Base-by-base conservation (phyloP, 2,329 filamentous ascomycete genomes). In the Ampelomyces quisqualis region DNA sequence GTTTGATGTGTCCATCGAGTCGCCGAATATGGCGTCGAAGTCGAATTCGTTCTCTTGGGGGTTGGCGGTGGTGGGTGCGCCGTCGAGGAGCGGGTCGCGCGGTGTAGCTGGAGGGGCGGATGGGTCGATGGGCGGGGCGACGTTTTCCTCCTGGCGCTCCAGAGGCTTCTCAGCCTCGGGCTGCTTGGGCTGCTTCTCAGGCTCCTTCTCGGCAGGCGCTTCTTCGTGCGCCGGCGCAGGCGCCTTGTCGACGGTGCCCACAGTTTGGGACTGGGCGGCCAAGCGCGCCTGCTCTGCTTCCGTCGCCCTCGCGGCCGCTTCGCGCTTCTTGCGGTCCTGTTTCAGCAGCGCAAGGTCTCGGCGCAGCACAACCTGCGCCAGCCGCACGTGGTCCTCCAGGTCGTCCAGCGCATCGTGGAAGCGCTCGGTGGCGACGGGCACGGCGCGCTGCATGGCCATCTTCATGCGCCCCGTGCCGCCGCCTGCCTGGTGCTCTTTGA, bases 331-430 rank as follows among this genome's bases (percentile, higher is more conserved):
- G 47, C 67, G 62, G 23, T 65, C 60, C 30, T 62, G 57, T 42
- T 62, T 60, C 29, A 63, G 50, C 36, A 67, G 32, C n/a, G 65
- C 67, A 22, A 69, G 60, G 49, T 70, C 67, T 32, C 67, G 43
- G 6, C 65, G 58, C 38, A 69, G 44, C 7, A 68, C 65, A 0
- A 54, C 49, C 22, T 69, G 64, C 6, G 66, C 64, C 13, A 57
- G 49, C 42, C 49, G 53, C 28, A 77, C 55, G 38, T 77, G 69
- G 30, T 67, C 65, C 51, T 77, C 74, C 10, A 78, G 65, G 42
- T 72, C 65, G 57, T 78, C 75, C n/a, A 78, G 69, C n/a, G 72
- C 70, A 32, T 74, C 67, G 51, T 78, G 73, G 45, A 74, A 78
- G 48, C 68, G 62, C 22, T 65, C 62, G 11, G 66, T 60, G 19